A percentile compares a stretch with the other conserved stretches of the same genome.
Conservation (phyloP, 129 eudicot species). For the Gnaphalium uliginosum region DNA sequence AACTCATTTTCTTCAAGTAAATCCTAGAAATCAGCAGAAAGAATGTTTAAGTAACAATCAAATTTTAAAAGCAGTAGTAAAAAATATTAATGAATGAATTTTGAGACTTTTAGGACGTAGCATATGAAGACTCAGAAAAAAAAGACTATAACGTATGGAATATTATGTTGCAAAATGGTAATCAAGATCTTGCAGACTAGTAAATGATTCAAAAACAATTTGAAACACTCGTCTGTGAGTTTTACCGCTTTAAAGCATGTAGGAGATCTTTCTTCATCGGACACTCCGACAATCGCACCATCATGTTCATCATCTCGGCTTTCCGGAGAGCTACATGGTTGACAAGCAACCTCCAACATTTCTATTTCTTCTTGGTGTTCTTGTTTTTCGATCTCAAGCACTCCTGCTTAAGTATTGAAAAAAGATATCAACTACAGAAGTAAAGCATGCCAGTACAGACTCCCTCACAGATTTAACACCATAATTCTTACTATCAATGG, state of each 20-base stretch:
- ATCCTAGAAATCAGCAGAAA: constrained; percentile 48
- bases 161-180: neutral
- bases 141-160: no score
- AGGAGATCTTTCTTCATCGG: constrained; percentile 37
- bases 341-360: constrained; percentile 30
- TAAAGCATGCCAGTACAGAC: neutral
- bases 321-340: constrained; percentile 30
- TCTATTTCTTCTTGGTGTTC: constrained; percentile 41
- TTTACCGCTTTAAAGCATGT: constrained; percentile 36
- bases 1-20: constrained; percentile 40
- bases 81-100: neutral
- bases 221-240: neutral
- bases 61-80: neutral
- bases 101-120: neutral
- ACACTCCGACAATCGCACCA: constrained; percentile 31
- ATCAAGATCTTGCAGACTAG: neutral
- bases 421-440: neutral
- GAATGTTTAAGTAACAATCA: neutral
- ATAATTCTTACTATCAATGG: neutral
- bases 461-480: neutral
- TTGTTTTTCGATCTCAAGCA: constrained; percentile 26
- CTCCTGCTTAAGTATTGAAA: constrained; percentile 33
- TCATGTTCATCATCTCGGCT: constrained; percentile 19
- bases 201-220: neutral
- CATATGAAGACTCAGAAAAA: neutral